phyloP scores from a whole-genome alignment of 306 rosid genomes.

The Cucurbita pepo region DNA sequence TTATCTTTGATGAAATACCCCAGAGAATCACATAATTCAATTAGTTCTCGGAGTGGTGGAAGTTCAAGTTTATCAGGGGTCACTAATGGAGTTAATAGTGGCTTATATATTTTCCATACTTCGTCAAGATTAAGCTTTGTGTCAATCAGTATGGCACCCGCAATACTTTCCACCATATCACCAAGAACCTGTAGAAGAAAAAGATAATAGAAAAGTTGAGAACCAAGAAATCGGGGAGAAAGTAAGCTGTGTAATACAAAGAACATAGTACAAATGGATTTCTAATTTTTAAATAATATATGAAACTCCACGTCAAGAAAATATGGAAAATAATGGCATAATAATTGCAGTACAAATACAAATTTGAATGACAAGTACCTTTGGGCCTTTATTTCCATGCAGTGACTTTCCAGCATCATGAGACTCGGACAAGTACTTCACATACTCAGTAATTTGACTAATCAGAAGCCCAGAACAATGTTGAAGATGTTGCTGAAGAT shows the following conservation, averaged over 20 bases:
- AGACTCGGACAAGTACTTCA: slow-evolving; percentile 30
- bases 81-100: slow-evolving; percentile 76
- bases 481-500: slow-evolving; percentile 60
- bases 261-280: not conserved
- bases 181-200: slow-evolving; percentile 57
- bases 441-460: slow-evolving; percentile 62
- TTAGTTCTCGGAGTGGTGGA: slow-evolving; percentile 57
- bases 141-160: slow-evolving; percentile 82
- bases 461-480: slow-evolving; percentile 52
- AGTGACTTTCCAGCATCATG: slow-evolving; percentile 13
- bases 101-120: slow-evolving; percentile 73
- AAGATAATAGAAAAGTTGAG: not conserved
- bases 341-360: not conserved
- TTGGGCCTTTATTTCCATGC: slow-evolving; percentile 48
- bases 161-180: slow-evolving; percentile 90
- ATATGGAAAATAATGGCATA: not conserved
- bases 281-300: not conserved
- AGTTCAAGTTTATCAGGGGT: slow-evolving; percentile 92
- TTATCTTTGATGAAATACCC: slow-evolving; percentile 60
- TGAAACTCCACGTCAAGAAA: not conserved
- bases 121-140: slow-evolving; percentile 49
- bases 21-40: slow-evolving; percentile 48
- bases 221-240: not conserved
- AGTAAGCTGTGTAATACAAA: not conserved
- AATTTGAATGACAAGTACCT: slow-evolving; percentile 29